phyloP scores from a whole-genome alignment of 768 basidiomycete genomes.

The Wakefieldia striispora region DNA sequence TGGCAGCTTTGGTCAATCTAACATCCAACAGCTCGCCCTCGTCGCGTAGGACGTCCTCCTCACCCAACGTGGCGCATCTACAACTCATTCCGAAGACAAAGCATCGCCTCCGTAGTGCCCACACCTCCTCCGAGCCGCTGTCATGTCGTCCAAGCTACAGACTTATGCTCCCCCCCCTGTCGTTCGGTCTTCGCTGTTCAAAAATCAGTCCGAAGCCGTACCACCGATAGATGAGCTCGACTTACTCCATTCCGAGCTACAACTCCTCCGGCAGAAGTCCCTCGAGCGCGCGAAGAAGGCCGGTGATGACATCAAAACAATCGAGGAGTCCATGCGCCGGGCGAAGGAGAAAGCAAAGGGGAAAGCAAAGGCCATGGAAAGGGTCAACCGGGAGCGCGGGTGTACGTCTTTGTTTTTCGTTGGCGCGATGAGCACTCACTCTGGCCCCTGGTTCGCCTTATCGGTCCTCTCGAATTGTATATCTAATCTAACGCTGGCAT shows the following conservation, averaged over 20 bases:
- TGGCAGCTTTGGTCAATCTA: slow-evolving; percentile 18
- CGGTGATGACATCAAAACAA: slow-evolving; percentile 66
- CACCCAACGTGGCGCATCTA: slow-evolving; percentile 7
- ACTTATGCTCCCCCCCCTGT: slow-evolving; percentile 46
- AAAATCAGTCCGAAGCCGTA: slow-evolving; percentile 59
- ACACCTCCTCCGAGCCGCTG: slow-evolving; percentile 21
- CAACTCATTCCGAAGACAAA: slow-evolving; percentile 11
- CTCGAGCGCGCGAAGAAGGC: slow-evolving; percentile 72
- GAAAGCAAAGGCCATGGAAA: slow-evolving; percentile 68
- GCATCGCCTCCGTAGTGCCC: slow-evolving; percentile 6
- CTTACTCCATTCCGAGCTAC: slow-evolving; percentile 59
- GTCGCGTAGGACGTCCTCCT: slow-evolving; percentile 17
- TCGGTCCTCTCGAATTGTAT: slow-evolving; percentile 7
- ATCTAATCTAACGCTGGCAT: slow-evolving; percentile 4
- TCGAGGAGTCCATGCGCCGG: slow-evolving; percentile 74
- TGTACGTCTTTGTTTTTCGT: slow-evolving; percentile 51
- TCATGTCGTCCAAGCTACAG: slow-evolving; percentile 63
- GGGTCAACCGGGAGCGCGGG: slow-evolving; percentile 70
- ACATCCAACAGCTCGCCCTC: slow-evolving; percentile 9
- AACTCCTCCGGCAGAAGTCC: slow-evolving; percentile 48
- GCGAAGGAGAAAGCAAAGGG: slow-evolving; percentile 76
- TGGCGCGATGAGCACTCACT: slow-evolving; percentile 9
- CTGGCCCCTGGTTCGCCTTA: slow-evolving; percentile 14
- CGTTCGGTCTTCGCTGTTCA: slow-evolving; percentile 60
- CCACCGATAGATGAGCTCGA: slow-evolving; percentile 76